Evolutionary conservation across 495 filamentous ascomycete species (phyloP), one percentile per base, ranked within the genome.

Genomic region (Ascobolus immersus): DNA sequence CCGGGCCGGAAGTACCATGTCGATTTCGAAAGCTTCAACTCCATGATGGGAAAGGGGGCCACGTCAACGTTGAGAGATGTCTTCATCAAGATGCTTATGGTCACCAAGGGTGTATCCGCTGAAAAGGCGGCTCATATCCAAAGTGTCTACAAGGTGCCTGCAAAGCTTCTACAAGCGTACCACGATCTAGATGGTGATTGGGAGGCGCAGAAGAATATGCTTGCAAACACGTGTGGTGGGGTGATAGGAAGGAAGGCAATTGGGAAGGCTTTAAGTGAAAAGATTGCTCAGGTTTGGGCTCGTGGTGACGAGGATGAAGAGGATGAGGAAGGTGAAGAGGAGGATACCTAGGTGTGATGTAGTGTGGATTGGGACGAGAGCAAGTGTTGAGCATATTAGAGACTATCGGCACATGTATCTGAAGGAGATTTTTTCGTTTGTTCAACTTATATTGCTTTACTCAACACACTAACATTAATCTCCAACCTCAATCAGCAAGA

Each of bases 81-180:
- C 0, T 84, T 63, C 44, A 47, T 86, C 15, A 84, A 84, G 50
- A 84, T 89, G 76, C 55, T 89, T 32, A 84, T 89, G 77, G 78
- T 73, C 42, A 75, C 67, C 7, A 61, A 62, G 17, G 72, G 76
- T 2, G 55, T 89, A n/a, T 71, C 68, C 4, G 72, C 75, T 0
- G 77, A 86, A 40, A 82, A 79, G 47, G 77, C 78, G 0, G 48
- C 80, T 2, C 77, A 79, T 51, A 78, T 89, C 8, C 77, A 82
- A 40, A 67, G 62, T 39, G 46, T 55, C 8, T 89, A 75, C 71
- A 62, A 57, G 37, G 86, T 77, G 9, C 78, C 78, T 2, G 58
- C 60, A 30, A 64, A 63, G 4, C 64, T 89, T 21, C 43, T 80
- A 6, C 64, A 65, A 35, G 78, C 73, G 0, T 80, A 65, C 48